Evolutionary conservation across 257 asterid species (phyloP).

Genomic region (Forsythia viridissima): DNA sequence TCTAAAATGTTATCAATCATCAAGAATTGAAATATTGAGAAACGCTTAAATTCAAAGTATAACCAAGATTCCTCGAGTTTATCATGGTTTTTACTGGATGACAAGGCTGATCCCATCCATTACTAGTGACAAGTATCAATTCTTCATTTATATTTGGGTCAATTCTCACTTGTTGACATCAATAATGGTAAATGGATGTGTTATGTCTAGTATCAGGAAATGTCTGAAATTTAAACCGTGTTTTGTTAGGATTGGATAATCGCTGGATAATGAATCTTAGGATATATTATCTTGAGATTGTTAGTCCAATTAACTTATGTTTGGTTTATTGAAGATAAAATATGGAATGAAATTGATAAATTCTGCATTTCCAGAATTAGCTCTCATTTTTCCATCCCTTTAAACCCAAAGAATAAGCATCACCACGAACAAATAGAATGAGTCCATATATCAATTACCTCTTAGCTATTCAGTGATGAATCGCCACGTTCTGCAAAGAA

Average conservation of each 20-base stretch:
- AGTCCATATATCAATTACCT: not conserved
- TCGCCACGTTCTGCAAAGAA: not conserved
- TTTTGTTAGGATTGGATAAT: not conserved
- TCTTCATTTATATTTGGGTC: not conserved
- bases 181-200: not conserved
- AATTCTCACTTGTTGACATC: constrained; percentile 3
- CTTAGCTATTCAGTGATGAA: not conserved
- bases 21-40: not conserved
- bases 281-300: not conserved
- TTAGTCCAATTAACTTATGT: not conserved
- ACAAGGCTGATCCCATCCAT: constrained; percentile 2
- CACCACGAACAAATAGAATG: not conserved
- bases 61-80: constrained; percentile 12
- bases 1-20: not conserved
- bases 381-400: not conserved
- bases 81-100: constrained; percentile 16
- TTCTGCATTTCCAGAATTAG: not conserved
- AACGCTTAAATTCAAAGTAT: constrained; percentile 27
- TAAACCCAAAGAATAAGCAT: not conserved
- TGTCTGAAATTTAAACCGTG: not conserved
- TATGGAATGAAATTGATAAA: not conserved
- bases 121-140: constrained; percentile 5
- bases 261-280: not conserved
- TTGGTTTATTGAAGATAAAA: not conserved
- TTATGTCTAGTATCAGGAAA: constrained; percentile 14